Base-by-base conservation (phyloP, 129 eudicot species). In the Logfia minima region DNA sequence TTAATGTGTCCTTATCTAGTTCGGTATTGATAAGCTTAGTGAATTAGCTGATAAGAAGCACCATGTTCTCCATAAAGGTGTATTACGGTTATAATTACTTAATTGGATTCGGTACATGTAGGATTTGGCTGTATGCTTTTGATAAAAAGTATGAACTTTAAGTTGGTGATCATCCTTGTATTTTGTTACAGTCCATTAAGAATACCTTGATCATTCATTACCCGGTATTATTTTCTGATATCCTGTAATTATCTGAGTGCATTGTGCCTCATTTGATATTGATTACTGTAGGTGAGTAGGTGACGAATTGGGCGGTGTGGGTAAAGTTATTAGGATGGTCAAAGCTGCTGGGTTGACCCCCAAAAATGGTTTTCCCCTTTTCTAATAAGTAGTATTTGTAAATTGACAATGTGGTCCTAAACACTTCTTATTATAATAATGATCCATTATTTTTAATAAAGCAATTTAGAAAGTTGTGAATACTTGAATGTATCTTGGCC, bases 1-100 rank as follows among this genome's bases (percentile, higher is more conserved):
- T 68, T 68, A 23, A 34, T 35, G 18, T 77, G 23, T 53, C 61
- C 45, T 68, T 67, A 8, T 69, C 41, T 78, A 78, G 60, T 59
- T 77, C 34, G 75, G 66, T 58, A 55, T 70, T 56, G 53, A 39
- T 67, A 35, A 18, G 70, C 48, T 21, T 58, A n/a, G 22, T 5
- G 9, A 39, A 39, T 23, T 39, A 28, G 43, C 24, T 39, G 51
- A 23, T 66, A 74, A 67, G 45, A 41, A 24, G 61, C 76, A 68
- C 51, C n/a, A 23, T 70, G 11, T 52, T 77, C 35, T 23, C 45
- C 7, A 22, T 55, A 55, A 29, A 58, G 2, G 9, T 34, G 37
- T 34, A 34, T 34, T 34, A 0, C 37, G 37, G 37, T 34, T 34
- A 34, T 34, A 5, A 19, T 19, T n/a, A n/a, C 63, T 22, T 58